Evolutionary conservation across 257 asterid genomes (phyloP), one percentile per base, ranked within the genome.

Genomic region (Solanum chaucha): DNA sequence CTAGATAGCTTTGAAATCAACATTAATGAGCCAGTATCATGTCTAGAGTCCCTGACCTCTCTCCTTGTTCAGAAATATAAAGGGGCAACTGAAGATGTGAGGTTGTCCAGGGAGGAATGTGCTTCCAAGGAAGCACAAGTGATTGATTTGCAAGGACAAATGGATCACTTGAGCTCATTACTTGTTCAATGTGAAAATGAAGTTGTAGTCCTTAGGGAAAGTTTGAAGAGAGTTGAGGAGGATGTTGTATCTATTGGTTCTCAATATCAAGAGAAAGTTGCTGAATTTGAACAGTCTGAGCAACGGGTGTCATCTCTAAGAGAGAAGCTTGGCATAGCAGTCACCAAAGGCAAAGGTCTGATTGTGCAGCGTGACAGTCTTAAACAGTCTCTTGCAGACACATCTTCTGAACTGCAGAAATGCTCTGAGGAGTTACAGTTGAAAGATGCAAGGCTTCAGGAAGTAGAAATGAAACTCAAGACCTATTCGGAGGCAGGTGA

Each of bases 291-390:
- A 88, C 98, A 90, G 92, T 95, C 99, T n/a, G 99, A 97, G 90
- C 99, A 90, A 87, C 95, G 99, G 77, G 97, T 96, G 64, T 93
- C 93, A 40, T 92, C 99, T 88, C 96, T 97, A 72, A 93, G 99
- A 90, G 99, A 97, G 92, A 97, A 97, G 94, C 95, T 97, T 80
- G 91, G 98, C 86, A 97, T 96, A 84, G 99, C 99, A 85, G 99
- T 97, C 68, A 89, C 99, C 64, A 97, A 96, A 92, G 99, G 99
- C 89, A 97, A 97, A 91, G 97, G 98, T 88, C 92, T 97, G 89
- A 96, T 97, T 87, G 90, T 90, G 51, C 98, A 97, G 91, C 99
- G 99, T 81, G 99, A 97, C 88, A 89, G 92, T 91, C 97, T 97
- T 82, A 96, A 96, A 94, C 98, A 95, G 85, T 95, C 97, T 48